Conservation (phyloP, 805 yeast species). For the Brettanomyces naardenensis region DNA sequence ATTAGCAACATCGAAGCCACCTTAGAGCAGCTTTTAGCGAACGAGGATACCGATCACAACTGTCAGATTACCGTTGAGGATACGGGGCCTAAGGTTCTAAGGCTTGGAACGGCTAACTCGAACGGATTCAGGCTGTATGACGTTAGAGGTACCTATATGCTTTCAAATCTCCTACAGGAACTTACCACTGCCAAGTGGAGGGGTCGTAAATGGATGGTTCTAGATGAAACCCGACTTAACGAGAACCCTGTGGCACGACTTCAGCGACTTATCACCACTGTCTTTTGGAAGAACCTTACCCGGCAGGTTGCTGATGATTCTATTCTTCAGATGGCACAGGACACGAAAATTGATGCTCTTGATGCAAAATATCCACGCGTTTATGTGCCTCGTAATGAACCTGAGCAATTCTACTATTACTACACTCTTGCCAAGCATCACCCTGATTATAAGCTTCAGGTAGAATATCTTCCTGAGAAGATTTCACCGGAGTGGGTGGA, state of each 20-base stretch:
- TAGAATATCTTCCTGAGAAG: slow-evolving; percentile 64
- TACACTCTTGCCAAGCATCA: slow-evolving; percentile 40
- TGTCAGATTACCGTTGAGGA: slow-evolving; percentile 83
- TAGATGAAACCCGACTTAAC: slow-evolving; percentile 76
- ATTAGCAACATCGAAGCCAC: slow-evolving; percentile 72
- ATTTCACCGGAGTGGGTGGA: slow-evolving; percentile 74
- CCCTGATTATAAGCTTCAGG: slow-evolving; percentile 57
- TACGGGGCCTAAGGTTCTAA: slow-evolving; percentile 74
- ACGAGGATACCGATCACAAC: slow-evolving; percentile 81
- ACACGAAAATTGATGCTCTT: slow-evolving; percentile 63
- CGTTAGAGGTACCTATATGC: slow-evolving; percentile 82
- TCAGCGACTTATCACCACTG: slow-evolving; percentile 61
- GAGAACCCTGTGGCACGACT: slow-evolving; percentile 84
- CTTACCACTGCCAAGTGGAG: slow-evolving; percentile 75
- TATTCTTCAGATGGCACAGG: slow-evolving; percentile 64
- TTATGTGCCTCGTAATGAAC: slow-evolving; percentile 63
- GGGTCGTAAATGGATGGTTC: slow-evolving; percentile 68
- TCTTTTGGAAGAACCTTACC: slow-evolving; percentile 77
- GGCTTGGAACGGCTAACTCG: slow-evolving; percentile 77
- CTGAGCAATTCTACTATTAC: slow-evolving; percentile 69
- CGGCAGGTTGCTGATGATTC: slow-evolving; percentile 57
- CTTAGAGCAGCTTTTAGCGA: slow-evolving; percentile 53
- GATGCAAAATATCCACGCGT: slow-evolving; percentile 62
- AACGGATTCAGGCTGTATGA: slow-evolving; percentile 68
- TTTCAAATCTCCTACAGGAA: slow-evolving; percentile 81